Evolutionary conservation across 257 asterid species (phyloP), one percentile per base, ranked within the genome.

Genomic region (Solanum medicagineum): DNA sequence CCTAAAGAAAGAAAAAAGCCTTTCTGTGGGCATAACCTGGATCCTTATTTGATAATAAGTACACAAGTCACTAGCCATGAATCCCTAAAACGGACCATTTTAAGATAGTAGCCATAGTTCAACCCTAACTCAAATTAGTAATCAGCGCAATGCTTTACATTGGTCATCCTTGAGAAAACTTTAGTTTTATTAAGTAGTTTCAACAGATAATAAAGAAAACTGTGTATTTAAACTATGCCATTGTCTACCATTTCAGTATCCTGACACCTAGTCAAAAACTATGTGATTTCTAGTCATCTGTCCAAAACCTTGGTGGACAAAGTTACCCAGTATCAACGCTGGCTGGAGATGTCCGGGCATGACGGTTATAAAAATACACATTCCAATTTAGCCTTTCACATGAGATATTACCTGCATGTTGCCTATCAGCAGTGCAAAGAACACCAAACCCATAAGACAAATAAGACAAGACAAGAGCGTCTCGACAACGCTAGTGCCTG

Each of bases 391-490:
- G 17, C 29, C 29, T 79, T 47, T 40, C 56, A 66, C 20, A 5
- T 63, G 45, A 69, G 84, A 59, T 15, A 85, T 74, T 88, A 95
- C 99, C 98, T 96, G 99, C 89, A 96, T 93, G 77, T 94, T 94
- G 59, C 99, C 98, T 45, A 96, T 96, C 77, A 96, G 91, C 84
- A 93, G 87, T 2, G 97, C 90, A 85, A 96, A 94, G 94, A 96
- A 92, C 89, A 93, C 94, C 63, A 96, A 87, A 42, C 99, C 98
- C 91, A 91, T 75, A 8, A 96, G 94, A 86, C 99, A 96, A 54
- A 94, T 93, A 49, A 94, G 44, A 75, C 91, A 89, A 86, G 95
- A 84, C 65, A 94, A 92, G 56, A 90, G 75, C 10, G 97, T 90
- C 89, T 94, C 98, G 4, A 86, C 90, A 24, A 89, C 26, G 65